Evolutionary conservation across 2,329 filamentous ascomycete genomes (phyloP), one percentile per base, ranked within the genome.

Genomic region (Pseudocercospora musae): DNA sequence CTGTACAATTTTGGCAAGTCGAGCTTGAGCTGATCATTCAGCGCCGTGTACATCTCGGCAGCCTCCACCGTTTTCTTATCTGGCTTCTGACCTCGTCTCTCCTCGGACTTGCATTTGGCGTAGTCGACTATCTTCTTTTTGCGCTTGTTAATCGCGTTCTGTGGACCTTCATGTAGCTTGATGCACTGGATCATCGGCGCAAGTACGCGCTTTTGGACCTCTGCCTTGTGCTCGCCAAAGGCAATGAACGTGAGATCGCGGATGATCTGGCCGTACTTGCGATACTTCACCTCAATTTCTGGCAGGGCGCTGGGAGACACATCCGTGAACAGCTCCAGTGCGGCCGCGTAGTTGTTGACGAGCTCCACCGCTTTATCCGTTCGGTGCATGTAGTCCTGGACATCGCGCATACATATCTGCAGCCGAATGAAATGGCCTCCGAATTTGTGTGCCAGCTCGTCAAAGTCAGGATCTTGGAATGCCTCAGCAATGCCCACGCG

Each of bases 201-300:
- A 65, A 96, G 91, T 54, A 96, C 91, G 70, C 89, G 87, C 74
- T 89, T 91, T 57, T 90, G 86, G 50, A 98, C 89, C 71, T 89
- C 84, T 9, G 78, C 75, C 74, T 85, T 80, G 81, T 97, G 93
- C 69, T 94, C 90, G 63, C 92, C 89, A 21, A 98, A 81, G 4
- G 90, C 90, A 66, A 92, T 86, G 63, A 88, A 89, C 71, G 93
- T 88, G 67, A 98, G 87, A 71, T 97, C 93, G 67, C 90, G 86
- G 78, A 96, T 90, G 33, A 89, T 90, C 72, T 92, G 87, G 68
- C 92, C 94, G 77, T 96, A 95, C 65, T 89, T 90, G 55, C 92
- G 90, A 91, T 94, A 98, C 75, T 96, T 96, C 80, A 90, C 93
- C 77, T 97, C 93, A 44, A 96, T 81, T 75, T 98, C 93, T 0